Evolutionary conservation across 1,284 basidiomycete species (phyloP).

Genomic region (Sporisorium graminicola): DNA sequence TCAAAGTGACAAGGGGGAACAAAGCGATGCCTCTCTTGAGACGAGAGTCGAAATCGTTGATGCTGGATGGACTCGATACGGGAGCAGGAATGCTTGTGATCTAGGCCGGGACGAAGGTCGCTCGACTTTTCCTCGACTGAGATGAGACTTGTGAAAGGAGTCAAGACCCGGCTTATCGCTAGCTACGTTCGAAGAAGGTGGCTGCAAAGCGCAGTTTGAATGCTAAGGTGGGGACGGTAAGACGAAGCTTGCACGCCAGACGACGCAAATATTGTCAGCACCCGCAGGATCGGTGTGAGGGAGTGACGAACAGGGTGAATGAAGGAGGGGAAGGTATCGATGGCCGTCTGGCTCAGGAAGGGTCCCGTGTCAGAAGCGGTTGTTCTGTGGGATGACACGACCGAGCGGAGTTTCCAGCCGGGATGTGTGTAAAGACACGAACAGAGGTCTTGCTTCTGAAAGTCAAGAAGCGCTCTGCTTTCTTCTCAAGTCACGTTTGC

Average conservation of each 20-base stretch:
- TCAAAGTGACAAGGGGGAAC: background rate
- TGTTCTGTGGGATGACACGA: background rate
- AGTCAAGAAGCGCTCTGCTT: background rate
- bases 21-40: background rate
- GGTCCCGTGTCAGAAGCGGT: constrained; percentile 8
- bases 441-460: no score
- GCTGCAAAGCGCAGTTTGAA: background rate
- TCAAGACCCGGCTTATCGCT: background rate
- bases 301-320: background rate
- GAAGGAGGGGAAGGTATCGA: background rate
- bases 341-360: background rate
- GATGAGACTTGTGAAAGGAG: background rate
- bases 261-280: background rate
- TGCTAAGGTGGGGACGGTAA: background rate
- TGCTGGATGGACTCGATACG: background rate
- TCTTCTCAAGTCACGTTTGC: background rate
- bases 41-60: background rate
- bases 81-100: background rate
- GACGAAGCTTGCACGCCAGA: background rate
- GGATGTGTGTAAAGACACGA: background rate
- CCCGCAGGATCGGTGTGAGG: background rate
- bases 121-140: background rate
- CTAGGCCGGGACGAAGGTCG: background rate
- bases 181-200: background rate
- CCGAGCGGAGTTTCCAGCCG: background rate